Evolutionary conservation across 768 basidiomycete species (phyloP).

Genomic region (Coprinopsis strossmayeri): DNA sequence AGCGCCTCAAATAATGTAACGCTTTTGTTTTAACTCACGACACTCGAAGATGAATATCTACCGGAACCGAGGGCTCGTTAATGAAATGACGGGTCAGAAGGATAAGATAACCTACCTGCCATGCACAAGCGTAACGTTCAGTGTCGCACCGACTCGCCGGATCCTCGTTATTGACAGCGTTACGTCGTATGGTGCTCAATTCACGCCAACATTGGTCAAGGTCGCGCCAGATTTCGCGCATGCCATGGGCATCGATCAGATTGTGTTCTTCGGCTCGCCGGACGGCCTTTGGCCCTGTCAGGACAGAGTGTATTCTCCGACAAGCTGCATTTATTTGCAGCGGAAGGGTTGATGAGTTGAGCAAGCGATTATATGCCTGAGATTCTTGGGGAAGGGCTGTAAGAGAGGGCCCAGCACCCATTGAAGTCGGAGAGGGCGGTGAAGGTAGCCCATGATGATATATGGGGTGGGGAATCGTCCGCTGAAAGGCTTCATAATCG

Average conservation of each 20-base stretch:
- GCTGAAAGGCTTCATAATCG: constrained; percentile 70
- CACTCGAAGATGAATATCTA: constrained; percentile 91
- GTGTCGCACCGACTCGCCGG: constrained; percentile 28
- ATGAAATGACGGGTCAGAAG: constrained; percentile 4
- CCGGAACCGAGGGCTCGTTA: constrained; percentile 15
- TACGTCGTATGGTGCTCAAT: constrained; percentile 57
- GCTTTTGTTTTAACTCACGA: constrained; percentile 50
- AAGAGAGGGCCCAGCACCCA: not conserved
- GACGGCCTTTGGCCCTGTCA: constrained; percentile 77
- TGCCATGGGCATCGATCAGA: constrained; percentile 52
- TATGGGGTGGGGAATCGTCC: constrained; percentile 41
- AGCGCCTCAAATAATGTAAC: constrained; percentile 1
- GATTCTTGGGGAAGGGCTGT: constrained; percentile 16
- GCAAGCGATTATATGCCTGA: constrained; percentile 43
- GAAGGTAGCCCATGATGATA: constrained; percentile 26
- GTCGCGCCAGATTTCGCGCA: constrained; percentile 80
- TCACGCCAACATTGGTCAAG: constrained; percentile 83
- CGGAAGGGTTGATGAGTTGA: constrained; percentile 61
- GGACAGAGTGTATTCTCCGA: constrained; percentile 65
- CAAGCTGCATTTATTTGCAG: constrained; percentile 73
- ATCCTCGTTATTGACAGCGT: constrained; percentile 24
- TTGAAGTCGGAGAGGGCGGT: constrained; percentile 23
- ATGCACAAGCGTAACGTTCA: constrained; percentile 69
- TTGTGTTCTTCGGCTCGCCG: constrained; percentile 44
- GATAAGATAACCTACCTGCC: constrained; percentile 57